A percentile compares a stretch with the other conserved stretches of the same genome.
These are phyloP conservation scores for Cytospora schulzeri DNA, from an alignment of 2,329 filamentous ascomycete species.

Conservation along the genomic window DNA sequence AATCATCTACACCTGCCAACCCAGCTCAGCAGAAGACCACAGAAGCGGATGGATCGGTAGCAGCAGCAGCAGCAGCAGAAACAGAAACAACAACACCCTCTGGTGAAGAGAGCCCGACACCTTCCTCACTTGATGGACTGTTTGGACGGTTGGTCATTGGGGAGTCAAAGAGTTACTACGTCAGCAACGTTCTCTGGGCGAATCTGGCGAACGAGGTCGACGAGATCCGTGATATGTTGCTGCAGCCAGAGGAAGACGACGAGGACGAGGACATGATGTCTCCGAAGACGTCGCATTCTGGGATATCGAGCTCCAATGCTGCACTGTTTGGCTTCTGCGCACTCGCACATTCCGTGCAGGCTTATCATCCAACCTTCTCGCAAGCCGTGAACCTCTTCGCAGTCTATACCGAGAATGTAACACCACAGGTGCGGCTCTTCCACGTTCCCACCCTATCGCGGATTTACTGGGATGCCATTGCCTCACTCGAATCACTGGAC, in stretches of 20 bases:
- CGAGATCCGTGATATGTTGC: slow-evolving; percentile 27
- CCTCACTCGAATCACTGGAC: slow-evolving; percentile 26
- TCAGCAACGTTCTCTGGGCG: slow-evolving; percentile 28
- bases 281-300: background rate
- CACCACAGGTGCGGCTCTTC: slow-evolving; percentile 35
- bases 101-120: background rate
- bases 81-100: background rate
- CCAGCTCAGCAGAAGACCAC: background rate
- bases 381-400: slow-evolving; percentile 32
- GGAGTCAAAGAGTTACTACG: slow-evolving; percentile 28
- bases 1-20: background rate
- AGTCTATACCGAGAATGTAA: slow-evolving; percentile 34
- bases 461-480: slow-evolving; percentile 34
- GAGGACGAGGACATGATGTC: slow-evolving; percentile 7
- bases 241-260: slow-evolving; percentile 23
- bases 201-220: slow-evolving; percentile 27
- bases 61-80: background rate
- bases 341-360: slow-evolving; percentile 31
- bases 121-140: slow-evolving; percentile 13
- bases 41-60: background rate
- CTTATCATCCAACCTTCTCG: slow-evolving; percentile 32
- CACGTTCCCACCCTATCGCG: slow-evolving; percentile 35
- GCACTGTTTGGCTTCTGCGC: slow-evolving; percentile 33
- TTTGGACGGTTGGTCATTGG: slow-evolving; percentile 26
- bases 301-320: slow-evolving; percentile 28